Evolutionary conservation across 192 early-diverging fungal genomes (phyloP).

Genomic region (Ambispora gerdemannii): DNA sequence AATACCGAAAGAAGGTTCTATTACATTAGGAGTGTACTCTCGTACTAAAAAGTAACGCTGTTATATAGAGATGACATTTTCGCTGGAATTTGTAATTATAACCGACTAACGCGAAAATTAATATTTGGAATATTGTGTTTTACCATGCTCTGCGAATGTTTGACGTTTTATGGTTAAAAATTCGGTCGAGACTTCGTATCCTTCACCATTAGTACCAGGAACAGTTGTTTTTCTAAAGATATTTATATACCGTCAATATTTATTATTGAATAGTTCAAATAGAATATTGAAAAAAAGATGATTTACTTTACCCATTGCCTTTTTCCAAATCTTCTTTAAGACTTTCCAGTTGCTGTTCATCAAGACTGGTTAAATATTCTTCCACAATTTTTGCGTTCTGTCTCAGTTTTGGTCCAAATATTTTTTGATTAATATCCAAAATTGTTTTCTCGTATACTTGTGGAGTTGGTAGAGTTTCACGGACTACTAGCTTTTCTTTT

Average conservation of each 20-base stretch:
- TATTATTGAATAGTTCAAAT: too few species aligned
- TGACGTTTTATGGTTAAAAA: constrained; percentile 34
- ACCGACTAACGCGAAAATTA: too few species aligned
- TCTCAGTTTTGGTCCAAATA: constrained; percentile 92
- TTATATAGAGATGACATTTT: too few species aligned
- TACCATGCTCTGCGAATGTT: constrained; percentile 44
- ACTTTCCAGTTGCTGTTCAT: constrained; percentile 55
- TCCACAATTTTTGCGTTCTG: constrained; percentile 87
- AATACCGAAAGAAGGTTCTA: constrained; percentile 99
- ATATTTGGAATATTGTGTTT: too few species aligned
- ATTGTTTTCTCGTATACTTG: constrained; percentile 68
- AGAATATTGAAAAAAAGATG: constrained; percentile 35
- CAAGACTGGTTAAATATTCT: constrained; percentile 61
- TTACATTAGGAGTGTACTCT: constrained; percentile 97
- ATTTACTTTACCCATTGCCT: constrained; percentile 56
- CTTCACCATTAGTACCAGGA: background rate
- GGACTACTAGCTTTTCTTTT: constrained; percentile 91
- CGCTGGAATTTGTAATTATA: too few species aligned
- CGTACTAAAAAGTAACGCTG: constrained; percentile 58
- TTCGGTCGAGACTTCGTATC: constrained; percentile 29
- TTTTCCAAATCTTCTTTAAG: constrained; percentile 60
- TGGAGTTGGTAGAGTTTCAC: constrained; percentile 83
- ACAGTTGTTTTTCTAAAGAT: constrained; percentile 12
- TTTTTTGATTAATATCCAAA: constrained; percentile 90
- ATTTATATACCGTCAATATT: background rate